Conservation (phyloP, 768 basidiomycete genomes). For the Trametes gibbosa region DNA sequence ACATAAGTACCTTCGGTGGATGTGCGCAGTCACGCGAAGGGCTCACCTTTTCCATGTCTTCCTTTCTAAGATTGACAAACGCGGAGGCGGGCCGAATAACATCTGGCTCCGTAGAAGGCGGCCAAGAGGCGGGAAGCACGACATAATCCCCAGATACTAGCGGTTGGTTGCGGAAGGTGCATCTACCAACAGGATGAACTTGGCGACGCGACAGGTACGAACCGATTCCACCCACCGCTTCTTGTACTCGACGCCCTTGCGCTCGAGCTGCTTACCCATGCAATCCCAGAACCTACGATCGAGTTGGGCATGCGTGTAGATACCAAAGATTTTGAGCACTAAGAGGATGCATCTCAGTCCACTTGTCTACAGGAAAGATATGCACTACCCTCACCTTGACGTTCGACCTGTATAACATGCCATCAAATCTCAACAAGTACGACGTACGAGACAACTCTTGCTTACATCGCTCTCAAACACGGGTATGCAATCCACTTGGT, state of each 20-base stretch:
- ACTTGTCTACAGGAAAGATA: no score
- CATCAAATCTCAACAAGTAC: no score
- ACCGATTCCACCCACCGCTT: slow-evolving; percentile 37
- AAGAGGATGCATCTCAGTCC: neutral
- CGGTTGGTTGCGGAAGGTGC: slow-evolving; percentile 41
- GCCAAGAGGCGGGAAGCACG: slow-evolving; percentile 54
- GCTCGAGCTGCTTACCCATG: slow-evolving; percentile 39
- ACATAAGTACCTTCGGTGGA: neutral
- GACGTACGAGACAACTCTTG: neutral
- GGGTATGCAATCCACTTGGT: slow-evolving; percentile 27
- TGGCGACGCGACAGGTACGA: neutral
- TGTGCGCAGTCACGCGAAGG: neutral
- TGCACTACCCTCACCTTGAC: slow-evolving; percentile 33
- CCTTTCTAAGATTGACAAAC: slow-evolving; percentile 37
- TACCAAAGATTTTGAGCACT: slow-evolving; percentile 50
- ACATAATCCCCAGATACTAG: slow-evolving; percentile 38
- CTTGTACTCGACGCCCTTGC: slow-evolving; percentile 51
- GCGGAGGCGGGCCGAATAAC: neutral
- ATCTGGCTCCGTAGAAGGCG: slow-evolving; percentile 26
- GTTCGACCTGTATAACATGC: slow-evolving; percentile 32
- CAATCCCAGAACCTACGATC: slow-evolving; percentile 45
- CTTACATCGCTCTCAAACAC: slow-evolving; percentile 23
- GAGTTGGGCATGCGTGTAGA: slow-evolving; percentile 48
- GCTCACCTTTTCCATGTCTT: slow-evolving; percentile 48
- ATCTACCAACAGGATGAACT: slow-evolving; percentile 32